phyloP scores from a whole-genome alignment of 176 grass and related monocot genomes.

The maize (Zea mays) region Zm-B73-REFERENCE-NAM-5.0 NC_050100.1:169822501-169823000 shows the following conservation, averaged over 20 bases:
- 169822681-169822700: constrained; percentile 72
- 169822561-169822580: constrained; percentile 85
- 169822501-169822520: no score
- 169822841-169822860: not conserved
- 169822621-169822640: constrained; percentile 94
- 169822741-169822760: not conserved
- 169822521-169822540: no score
- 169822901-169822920: not conserved
- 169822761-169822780: constrained; percentile 8
- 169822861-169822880: not conserved
- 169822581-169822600: constrained; percentile 90
- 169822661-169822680: constrained; percentile 72
- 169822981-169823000: constrained; percentile 15
- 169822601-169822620: constrained; percentile 95
- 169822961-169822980: not conserved
- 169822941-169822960: constrained; percentile 9
- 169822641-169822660: constrained; percentile 98
- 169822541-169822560: constrained; percentile 27
- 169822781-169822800: not conserved
- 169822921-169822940: not conserved
- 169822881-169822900: not conserved
- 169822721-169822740: not conserved
- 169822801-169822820: no score
- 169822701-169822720: not conserved
- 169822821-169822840: no score